phyloP scores from a whole-genome alignment of 768 basidiomycete genomes.

The Naganishia friedmannii region DNA sequence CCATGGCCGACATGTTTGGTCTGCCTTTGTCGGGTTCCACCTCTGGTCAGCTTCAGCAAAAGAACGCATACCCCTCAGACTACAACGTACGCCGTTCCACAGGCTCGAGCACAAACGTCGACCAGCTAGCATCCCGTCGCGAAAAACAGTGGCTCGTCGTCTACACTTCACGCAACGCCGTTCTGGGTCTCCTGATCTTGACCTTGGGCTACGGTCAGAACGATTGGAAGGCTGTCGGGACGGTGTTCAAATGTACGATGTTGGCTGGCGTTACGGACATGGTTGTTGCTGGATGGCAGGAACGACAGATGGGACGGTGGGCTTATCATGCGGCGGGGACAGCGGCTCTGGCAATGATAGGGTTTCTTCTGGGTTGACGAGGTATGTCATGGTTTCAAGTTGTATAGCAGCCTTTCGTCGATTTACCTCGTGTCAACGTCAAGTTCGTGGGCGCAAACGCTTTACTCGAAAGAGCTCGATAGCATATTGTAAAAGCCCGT shows the following conservation, averaged over 20 bases:
- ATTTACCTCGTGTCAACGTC: neutral
- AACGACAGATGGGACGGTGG: conserved; percentile 4
- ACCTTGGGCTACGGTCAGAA: conserved; percentile 6
- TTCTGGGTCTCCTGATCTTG: conserved; percentile 11
- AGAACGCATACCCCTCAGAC: neutral
- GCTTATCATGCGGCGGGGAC: conserved; percentile 3
- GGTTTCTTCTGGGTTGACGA: neutral
- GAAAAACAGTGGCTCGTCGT: conserved; percentile 13
- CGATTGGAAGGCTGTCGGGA: conserved; percentile 15
- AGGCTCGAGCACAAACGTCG: neutral
- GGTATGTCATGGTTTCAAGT: neutral
- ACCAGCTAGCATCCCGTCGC: neutral
- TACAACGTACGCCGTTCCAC: neutral
- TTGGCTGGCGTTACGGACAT: conserved; percentile 16
- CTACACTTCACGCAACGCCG: conserved; percentile 13
- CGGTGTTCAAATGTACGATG: conserved; percentile 10
- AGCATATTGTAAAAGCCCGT: too few relatives aligned
- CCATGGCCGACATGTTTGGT: conserved; percentile 4
- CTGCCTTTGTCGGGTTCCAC: neutral
- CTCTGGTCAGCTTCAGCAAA: neutral
- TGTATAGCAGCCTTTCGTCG: neutral
- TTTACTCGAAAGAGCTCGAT: too few relatives aligned
- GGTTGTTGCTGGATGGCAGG: conserved; percentile 7
- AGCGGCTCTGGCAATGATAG: neutral
- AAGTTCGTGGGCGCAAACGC: too few relatives aligned